Percentiles rank a stretch among this genome's conserved stretches.
phyloP scores from a whole-genome alignment of 257 asterid genomes.

The Knoxia roxburghii region DNA sequence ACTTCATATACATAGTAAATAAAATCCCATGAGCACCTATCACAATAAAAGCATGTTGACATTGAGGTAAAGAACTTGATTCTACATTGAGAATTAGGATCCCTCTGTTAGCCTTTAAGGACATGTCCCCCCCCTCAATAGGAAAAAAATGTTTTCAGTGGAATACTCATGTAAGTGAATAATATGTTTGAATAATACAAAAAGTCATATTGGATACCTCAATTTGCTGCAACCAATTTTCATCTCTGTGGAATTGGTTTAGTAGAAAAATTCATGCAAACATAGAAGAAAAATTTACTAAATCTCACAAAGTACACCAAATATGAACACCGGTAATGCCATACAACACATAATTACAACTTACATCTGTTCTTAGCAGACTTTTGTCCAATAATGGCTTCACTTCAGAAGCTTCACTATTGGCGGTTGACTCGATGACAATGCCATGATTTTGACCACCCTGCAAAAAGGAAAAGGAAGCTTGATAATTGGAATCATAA shows the following conservation, averaged over 20 bases:
- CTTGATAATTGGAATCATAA: constrained; percentile 5
- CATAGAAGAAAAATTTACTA: not conserved
- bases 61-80: not conserved
- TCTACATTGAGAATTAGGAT: not conserved
- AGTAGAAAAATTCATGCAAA: not conserved
- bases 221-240: not conserved
- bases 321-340: not conserved
- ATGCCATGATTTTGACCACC: constrained; percentile 45
- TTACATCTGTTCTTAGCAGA: constrained; percentile 44
- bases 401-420: constrained; percentile 37
- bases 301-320: not conserved
- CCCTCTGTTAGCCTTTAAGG: not conserved
- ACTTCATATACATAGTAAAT: not conserved
- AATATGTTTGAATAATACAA: not conserved
- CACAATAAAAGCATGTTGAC: not conserved
- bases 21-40: not conserved
- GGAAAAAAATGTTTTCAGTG: not conserved
- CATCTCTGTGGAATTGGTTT: not conserved
- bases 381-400: constrained; percentile 37
- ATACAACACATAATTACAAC: constrained; percentile 21
- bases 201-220: not conserved
- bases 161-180: not conserved
- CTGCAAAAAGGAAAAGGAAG: constrained; percentile 35
- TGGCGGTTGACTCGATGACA: constrained; percentile 31
- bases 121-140: not conserved